phyloP scores from a whole-genome alignment of 495 filamentous ascomycete species.

The Daldinia childiae region DNA sequence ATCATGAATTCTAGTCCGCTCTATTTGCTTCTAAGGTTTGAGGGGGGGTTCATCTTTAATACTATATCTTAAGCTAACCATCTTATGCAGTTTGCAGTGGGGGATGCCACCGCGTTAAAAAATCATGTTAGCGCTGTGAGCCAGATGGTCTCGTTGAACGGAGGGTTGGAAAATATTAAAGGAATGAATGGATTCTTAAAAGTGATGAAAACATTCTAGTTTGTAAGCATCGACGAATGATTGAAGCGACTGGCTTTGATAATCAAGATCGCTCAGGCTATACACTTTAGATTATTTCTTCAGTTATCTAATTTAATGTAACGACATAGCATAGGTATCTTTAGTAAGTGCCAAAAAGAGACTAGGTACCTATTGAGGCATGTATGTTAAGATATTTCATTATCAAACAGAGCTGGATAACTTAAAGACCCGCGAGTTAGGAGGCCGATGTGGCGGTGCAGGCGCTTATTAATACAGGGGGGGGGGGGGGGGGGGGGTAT shows the following conservation, averaged over 20 bases:
- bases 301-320: not conserved
- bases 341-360: no score
- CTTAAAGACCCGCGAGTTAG: no score
- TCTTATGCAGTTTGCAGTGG: not conserved
- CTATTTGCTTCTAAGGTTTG: not conserved
- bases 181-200: constrained; percentile 18
- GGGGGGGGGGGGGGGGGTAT: no score
- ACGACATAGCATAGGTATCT: no score
- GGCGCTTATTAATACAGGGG: not conserved
- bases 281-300: constrained; percentile 11
- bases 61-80: not conserved
- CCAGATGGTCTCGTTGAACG: constrained; percentile 11
- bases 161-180: constrained; percentile 1
- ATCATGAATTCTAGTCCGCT: not conserved
- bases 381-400: no score
- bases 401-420: no score
- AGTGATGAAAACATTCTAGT: not conserved
- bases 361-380: no score
- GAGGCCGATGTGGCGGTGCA: no score
- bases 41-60: no score
- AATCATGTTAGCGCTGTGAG: not conserved
- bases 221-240: not conserved
- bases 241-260: not conserved
- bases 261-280: not conserved
- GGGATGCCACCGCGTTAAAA: not conserved